Evolutionary conservation across 2,329 filamentous ascomycete species (phyloP), one percentile per base, ranked within the genome.

Genomic region (Dothistroma pini): DNA sequence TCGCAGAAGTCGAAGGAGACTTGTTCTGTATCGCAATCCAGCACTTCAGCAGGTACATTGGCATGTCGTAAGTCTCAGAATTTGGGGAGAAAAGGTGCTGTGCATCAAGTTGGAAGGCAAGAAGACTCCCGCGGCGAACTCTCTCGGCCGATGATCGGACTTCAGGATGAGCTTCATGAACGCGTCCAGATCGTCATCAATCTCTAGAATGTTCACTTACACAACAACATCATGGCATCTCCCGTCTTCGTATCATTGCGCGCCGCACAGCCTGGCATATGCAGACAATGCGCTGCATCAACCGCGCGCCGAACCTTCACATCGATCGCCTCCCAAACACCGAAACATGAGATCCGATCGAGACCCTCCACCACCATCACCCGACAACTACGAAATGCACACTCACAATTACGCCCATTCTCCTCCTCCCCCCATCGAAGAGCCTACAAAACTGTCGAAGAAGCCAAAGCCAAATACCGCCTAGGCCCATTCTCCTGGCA

Each of bases 401-500:
- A n/a, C 11, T 25, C n/a, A 34, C 54, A 56, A 47, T 56, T 44
- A 55, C 67, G 67, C 47, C 38, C 60, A 54, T 71, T 74, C 69
- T 60, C 67, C 54, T 68, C 66, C 25, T 67, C 61, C 50, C n/a
- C 60, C 48, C 48, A 48, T 8, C 62, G 64, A 25, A 47, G 54
- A 38, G 53, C 58, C 34, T 74, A 74, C 68, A 78, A 78, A 64
- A 77, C 78, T 14, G 74, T 80, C 19, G 65, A 80, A 69, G 74
- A 81, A 70, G 78, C 78, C 31, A 78, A 78, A 63, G 71, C 78
- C 47, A 72, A 75, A 32, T 74, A 79, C 67, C 75, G 74, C 54
- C 75, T 77, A 48, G 80, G 80, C 34, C 95, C 95, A 32, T 97
- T 99, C 80, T 96, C 93, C 57, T 93, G 90, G 86, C 93, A 91